These are phyloP conservation scores for Tympanopsis confertula DNA, from an alignment of 2,329 filamentous ascomycete species.

Conservation along the genomic window DNA sequence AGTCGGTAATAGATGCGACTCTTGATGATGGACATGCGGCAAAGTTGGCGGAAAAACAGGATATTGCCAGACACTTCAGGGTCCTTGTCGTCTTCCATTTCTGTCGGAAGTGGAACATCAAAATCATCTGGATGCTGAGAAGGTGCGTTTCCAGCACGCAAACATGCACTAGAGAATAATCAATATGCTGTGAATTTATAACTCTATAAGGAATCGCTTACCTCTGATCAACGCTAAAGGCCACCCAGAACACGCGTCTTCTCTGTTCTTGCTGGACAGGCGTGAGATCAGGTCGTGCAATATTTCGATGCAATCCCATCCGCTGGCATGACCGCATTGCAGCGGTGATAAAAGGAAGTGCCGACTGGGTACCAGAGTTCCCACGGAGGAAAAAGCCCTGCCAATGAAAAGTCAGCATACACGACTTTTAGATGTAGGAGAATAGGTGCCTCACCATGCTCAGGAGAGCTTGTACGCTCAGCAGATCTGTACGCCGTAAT, in stretches of 20 bases:
- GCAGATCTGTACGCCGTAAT: constrained; percentile 61
- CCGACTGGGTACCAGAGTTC: constrained; percentile 63
- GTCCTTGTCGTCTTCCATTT: constrained; percentile 53
- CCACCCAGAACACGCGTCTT: constrained; percentile 68
- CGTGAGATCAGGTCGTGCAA: constrained; percentile 59
- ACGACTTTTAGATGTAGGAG: too few species aligned
- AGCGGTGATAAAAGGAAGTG: constrained; percentile 61
- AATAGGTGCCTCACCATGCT: too few species aligned
- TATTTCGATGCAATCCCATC: constrained; percentile 63
- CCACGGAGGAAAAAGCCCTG: constrained; percentile 61
- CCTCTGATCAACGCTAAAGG: constrained; percentile 63
- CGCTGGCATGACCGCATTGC: constrained; percentile 61
- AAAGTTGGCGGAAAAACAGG: not conserved
- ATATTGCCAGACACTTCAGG: too few species aligned
- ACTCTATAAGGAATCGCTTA: not conserved
- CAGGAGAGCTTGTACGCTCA: constrained; percentile 62
- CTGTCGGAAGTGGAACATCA: constrained; percentile 63
- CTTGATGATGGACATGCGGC: not conserved
- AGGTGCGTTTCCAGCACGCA: constrained; percentile 61
- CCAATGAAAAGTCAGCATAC: too few species aligned
- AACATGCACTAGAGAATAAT: constrained; percentile 34
- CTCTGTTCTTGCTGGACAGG: constrained; percentile 61
- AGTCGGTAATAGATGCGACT: not conserved
- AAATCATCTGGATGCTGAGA: constrained; percentile 68
- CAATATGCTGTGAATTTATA: not conserved